Percentiles rank a stretch among this genome's conserved stretches.
phyloP scores from a whole-genome alignment of 2,329 filamentous ascomycete genomes.

The Penicillium olsonii region DNA sequence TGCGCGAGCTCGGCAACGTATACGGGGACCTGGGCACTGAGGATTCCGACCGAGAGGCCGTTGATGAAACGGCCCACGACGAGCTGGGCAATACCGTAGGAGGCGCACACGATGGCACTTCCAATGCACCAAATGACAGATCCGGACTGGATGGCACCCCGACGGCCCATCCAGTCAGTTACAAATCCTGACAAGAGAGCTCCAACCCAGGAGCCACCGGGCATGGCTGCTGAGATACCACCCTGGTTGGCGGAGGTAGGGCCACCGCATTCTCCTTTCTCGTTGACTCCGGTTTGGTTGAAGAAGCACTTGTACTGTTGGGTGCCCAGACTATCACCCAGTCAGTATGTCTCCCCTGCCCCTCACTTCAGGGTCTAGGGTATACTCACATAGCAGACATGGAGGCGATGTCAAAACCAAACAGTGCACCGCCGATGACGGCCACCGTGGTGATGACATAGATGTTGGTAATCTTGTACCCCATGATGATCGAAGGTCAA shows the following conservation, averaged over 20 bases:
- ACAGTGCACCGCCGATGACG: constrained; percentile 67
- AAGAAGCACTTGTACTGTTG: constrained; percentile 73
- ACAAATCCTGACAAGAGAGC: constrained; percentile 57
- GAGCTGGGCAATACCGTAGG: constrained; percentile 70
- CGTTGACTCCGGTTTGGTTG: constrained; percentile 50
- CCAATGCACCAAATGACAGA: constrained; percentile 56
- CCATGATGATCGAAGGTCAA: constrained; percentile 27
- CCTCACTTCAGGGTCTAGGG: neutral
- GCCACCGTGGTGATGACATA: constrained; percentile 61
- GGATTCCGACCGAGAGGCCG: constrained; percentile 73
- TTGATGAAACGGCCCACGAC: constrained; percentile 71
- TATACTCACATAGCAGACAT: constrained; percentile 61
- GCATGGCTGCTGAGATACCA: constrained; percentile 73
- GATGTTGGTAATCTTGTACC: constrained; percentile 53
- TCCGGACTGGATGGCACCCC: constrained; percentile 55
- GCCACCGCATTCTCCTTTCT: constrained; percentile 39
- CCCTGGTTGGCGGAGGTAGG: constrained; percentile 60
- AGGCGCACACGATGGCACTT: constrained; percentile 61
- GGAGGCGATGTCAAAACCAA: constrained; percentile 77
- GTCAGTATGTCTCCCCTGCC: too few species aligned
- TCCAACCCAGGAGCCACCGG: constrained; percentile 69
- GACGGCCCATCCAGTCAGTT: constrained; percentile 58
- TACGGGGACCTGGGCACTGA: constrained; percentile 69
- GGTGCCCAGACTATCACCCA: constrained; percentile 55
- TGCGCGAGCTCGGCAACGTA: constrained; percentile 69